Percentiles rank a stretch among this genome's conserved stretches.
Evolutionary conservation across 768 basidiomycete genomes (phyloP).

Genomic region (Amanita thiersii): DNA sequence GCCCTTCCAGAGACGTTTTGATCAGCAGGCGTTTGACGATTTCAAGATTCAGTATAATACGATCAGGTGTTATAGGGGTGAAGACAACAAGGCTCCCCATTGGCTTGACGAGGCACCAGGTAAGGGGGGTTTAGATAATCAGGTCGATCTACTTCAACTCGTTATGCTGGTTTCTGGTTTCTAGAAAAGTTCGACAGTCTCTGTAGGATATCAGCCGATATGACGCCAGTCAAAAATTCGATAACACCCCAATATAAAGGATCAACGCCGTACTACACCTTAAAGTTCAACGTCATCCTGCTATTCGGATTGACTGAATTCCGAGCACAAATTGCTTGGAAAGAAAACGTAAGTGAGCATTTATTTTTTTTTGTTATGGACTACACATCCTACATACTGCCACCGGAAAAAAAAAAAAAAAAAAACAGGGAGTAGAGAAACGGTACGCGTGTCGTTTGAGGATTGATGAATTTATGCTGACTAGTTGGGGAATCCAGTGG

Average conservation of each 20-base stretch:
- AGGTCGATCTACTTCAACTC: neutral
- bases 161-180: slow-evolving; percentile 12
- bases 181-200: slow-evolving; percentile 25
- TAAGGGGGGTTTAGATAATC: too few species aligned
- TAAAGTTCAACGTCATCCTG: slow-evolving; percentile 30
- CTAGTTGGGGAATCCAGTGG: neutral
- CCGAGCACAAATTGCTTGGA: slow-evolving; percentile 37
- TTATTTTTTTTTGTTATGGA: neutral
- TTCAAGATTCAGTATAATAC: slow-evolving; percentile 5
- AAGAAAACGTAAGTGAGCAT: slow-evolving; percentile 22
- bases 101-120: slow-evolving; percentile 17
- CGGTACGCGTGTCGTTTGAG: slow-evolving; percentile 6
- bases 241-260: slow-evolving; percentile 1
- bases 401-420: neutral
- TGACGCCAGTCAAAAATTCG: slow-evolving; percentile 9
- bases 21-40: slow-evolving; percentile 8
- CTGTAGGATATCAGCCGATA: slow-evolving; percentile 16
- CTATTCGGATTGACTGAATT: slow-evolving; percentile 37
- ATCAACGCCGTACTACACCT: slow-evolving; percentile 13
- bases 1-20: slow-evolving; percentile 7
- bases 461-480: neutral
- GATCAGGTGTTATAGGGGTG: slow-evolving; percentile 16
- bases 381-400: neutral
- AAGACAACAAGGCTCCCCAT: slow-evolving; percentile 9
- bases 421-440: slow-evolving; percentile 14